A percentile compares a stretch with the other conserved stretches of the same genome.
These are phyloP conservation scores for Furcasterigmium furcatum DNA, from an alignment of 2,329 filamentous ascomycete genomes.

Conservation along the genomic window DNA sequence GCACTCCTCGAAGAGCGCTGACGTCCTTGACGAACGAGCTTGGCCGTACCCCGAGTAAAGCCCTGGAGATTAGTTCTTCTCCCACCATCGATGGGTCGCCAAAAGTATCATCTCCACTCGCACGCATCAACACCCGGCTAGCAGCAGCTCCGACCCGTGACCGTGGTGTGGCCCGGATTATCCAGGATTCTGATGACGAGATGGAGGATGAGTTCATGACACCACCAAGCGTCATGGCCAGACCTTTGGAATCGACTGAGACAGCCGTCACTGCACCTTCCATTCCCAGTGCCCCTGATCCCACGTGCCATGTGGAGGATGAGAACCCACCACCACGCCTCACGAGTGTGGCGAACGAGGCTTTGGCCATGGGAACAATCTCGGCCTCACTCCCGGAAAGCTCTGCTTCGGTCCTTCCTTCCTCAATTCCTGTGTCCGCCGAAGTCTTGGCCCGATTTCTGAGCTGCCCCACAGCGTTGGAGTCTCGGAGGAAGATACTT, in stretches of 20 bases:
- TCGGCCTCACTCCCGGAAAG: slow-evolving; percentile 10
- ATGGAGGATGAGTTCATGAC: slow-evolving; percentile 52
- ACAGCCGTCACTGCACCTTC: too few species aligned
- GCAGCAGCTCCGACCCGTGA: too few species aligned
- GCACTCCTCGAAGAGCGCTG: slow-evolving; percentile 6
- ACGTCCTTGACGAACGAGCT: slow-evolving; percentile 3
- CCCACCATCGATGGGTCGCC: not conserved
- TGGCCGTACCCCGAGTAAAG: slow-evolving; percentile 17
- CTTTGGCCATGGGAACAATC: too few species aligned
- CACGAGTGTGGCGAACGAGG: too few species aligned
- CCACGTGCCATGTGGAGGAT: too few species aligned
- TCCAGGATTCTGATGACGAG: slow-evolving; percentile 58
- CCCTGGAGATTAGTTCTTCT: slow-evolving; percentile 10
- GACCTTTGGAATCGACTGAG: too few species aligned
- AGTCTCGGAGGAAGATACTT: slow-evolving; percentile 32
- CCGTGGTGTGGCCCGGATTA: slow-evolving; percentile 24
- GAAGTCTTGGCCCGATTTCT: slow-evolving; percentile 17
- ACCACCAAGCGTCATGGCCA: slow-evolving; percentile 22
- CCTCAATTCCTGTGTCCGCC: not conserved
- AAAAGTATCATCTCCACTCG: not conserved
- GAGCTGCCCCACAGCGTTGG: slow-evolving; percentile 25
- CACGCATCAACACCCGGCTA: not conserved
- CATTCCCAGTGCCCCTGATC: too few species aligned
- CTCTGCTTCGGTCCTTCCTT: slow-evolving; percentile 15
- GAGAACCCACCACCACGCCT: too few species aligned